Conservation (phyloP, 139 green algal species). For the Nannochloris sp. region DNA sequence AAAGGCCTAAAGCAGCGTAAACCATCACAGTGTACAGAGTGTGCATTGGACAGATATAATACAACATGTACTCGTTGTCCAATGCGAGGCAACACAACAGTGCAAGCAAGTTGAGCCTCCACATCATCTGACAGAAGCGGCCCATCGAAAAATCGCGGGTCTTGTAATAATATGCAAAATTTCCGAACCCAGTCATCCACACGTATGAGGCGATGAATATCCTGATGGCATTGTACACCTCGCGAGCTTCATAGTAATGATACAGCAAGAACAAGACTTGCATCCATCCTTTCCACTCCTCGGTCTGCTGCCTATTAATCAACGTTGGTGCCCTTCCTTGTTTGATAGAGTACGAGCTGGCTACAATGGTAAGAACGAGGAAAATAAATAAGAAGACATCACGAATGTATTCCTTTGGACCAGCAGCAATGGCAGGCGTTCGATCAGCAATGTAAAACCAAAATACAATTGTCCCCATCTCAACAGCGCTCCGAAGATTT, state of each 20-base stretch:
- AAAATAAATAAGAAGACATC: slow-evolving; percentile 76
- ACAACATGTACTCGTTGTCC: slow-evolving; percentile 93
- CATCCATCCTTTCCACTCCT: slow-evolving; percentile 98
- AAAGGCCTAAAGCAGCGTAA: slow-evolving; percentile 65
- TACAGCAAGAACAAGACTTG: slow-evolving; percentile 94
- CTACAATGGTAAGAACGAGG: slow-evolving; percentile 54
- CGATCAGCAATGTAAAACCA: slow-evolving; percentile 84
- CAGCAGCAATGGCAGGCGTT: slow-evolving; percentile 42
- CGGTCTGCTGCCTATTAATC: slow-evolving; percentile 89
- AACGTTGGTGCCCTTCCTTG: slow-evolving; percentile 46
- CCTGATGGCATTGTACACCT: slow-evolving; percentile 96
- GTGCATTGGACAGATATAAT: slow-evolving; percentile 99
- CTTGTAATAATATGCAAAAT: slow-evolving; percentile 95
- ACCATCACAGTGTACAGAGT: slow-evolving; percentile 93
- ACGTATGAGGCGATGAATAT: slow-evolving; percentile 95
- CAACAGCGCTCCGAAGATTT: slow-evolving; percentile 26
- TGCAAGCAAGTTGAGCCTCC: slow-evolving; percentile 93
- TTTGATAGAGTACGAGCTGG: slow-evolving; percentile 17
- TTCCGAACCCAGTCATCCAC: slow-evolving; percentile 96
- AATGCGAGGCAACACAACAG: slow-evolving; percentile 67
- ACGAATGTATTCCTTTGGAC: slow-evolving; percentile 37
- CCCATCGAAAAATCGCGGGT: slow-evolving; percentile 51
- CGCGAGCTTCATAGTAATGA: slow-evolving; percentile 87
- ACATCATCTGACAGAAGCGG: slow-evolving; percentile 94
- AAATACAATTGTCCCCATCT: slow-evolving; percentile 75